Evolutionary conservation across 2,329 filamentous ascomycete species (phyloP).

Genomic region (Cryphonectria carpinicola): DNA sequence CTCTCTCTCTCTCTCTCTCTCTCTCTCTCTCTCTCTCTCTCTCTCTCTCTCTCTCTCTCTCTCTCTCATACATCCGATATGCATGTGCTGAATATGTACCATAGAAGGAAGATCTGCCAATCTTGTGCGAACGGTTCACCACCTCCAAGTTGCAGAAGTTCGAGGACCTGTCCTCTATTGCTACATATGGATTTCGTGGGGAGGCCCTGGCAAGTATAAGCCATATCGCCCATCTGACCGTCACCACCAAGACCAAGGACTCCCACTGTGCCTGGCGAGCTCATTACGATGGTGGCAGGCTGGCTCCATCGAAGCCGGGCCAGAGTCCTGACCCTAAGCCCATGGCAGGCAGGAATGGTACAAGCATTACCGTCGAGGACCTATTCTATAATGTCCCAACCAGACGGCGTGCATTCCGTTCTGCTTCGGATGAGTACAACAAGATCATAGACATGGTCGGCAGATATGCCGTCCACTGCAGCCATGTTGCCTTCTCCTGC

Average conservation of each 20-base stretch:
- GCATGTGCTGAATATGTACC: slow-evolving; percentile 32
- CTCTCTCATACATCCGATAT: background rate
- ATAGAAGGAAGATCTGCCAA: slow-evolving; percentile 86
- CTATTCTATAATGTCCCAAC: slow-evolving; percentile 96
- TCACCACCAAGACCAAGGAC: slow-evolving; percentile 90
- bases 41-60: background rate
- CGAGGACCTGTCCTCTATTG: slow-evolving; percentile 87
- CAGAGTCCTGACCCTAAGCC: slow-evolving; percentile 85
- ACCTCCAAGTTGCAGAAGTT: slow-evolving; percentile 95
- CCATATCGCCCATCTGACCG: slow-evolving; percentile 93
- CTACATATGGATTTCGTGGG: slow-evolving; percentile 96
- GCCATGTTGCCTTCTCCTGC: slow-evolving; percentile 91
- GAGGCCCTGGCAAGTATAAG: slow-evolving; percentile 97
- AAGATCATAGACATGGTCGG: slow-evolving; percentile 97
- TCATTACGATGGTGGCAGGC: slow-evolving; percentile 80
- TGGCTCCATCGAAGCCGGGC: slow-evolving; percentile 83
- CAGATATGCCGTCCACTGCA: slow-evolving; percentile 89
- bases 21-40: too few species aligned
- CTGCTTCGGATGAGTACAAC: slow-evolving; percentile 90
- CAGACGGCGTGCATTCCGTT: slow-evolving; percentile 85
- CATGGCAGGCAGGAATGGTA: slow-evolving; percentile 84
- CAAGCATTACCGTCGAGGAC: slow-evolving; percentile 95
- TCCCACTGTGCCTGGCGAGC: slow-evolving; percentile 90
- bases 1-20: too few species aligned
- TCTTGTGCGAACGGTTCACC: slow-evolving; percentile 94